Conservation (phyloP, 768 basidiomycete species). For the Leccinum variicolor region DNA sequence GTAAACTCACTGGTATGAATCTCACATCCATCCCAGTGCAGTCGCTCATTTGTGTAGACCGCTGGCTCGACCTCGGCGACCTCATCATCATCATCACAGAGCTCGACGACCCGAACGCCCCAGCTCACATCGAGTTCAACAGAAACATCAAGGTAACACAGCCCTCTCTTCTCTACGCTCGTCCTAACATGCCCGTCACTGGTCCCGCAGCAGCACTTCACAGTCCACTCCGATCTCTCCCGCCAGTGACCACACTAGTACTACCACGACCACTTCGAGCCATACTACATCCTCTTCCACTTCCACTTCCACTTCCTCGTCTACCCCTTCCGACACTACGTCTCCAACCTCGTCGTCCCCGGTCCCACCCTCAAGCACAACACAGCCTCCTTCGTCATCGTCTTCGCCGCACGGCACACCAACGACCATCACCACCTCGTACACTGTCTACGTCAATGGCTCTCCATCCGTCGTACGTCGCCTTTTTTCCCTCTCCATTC, state of each 20-base stretch:
- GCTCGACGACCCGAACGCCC: not conserved
- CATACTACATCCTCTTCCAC: not conserved
- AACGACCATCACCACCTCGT: conserved; percentile 21
- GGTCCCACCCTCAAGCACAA: not conserved
- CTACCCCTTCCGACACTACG: not conserved
- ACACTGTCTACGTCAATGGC: conserved; percentile 16
- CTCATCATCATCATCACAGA: not conserved
- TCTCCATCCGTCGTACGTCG: conserved; percentile 16
- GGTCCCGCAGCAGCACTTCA: not conserved
- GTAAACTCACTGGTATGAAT: not conserved
- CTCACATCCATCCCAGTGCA: not conserved
- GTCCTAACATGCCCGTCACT: not conserved
- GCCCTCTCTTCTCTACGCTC: not conserved
- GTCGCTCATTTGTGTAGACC: not conserved
- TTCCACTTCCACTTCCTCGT: not conserved
- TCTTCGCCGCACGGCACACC: conserved; percentile 1
- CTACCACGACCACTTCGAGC: not conserved
- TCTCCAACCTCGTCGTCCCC: not conserved
- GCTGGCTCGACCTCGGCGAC: not conserved
- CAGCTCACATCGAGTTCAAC: not conserved
- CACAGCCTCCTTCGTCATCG: not conserved
- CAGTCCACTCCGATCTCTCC: conserved; percentile 1
- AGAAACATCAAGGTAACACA: conserved; percentile 11
- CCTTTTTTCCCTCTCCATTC: not conserved
- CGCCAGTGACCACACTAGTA: not conserved